Evolutionary conservation across 2,329 filamentous ascomycete species (phyloP).

Genomic region (Colletotrichum sp.): DNA sequence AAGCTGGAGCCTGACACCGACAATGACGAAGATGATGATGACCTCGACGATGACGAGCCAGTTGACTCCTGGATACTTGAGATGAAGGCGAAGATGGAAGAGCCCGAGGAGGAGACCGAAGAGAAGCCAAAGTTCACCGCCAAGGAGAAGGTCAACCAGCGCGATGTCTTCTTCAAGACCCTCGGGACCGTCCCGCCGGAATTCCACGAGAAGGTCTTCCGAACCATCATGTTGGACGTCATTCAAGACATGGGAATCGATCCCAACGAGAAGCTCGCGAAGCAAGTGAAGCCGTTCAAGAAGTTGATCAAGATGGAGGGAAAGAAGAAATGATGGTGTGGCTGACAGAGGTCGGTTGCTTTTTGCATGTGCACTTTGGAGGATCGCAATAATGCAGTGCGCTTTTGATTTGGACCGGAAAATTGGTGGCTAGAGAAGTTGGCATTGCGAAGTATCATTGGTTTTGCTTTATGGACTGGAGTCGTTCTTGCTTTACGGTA

Average conservation of each 20-base stretch:
- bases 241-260: not conserved
- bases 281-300: not conserved
- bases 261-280: not conserved
- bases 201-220: not conserved
- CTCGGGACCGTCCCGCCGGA: not conserved
- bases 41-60: not conserved
- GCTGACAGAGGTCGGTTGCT: not conserved
- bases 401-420: not conserved
- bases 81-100: not conserved
- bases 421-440: not conserved
- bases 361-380: not conserved
- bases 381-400: not conserved
- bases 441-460: not conserved
- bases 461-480: not conserved
- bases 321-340: not conserved
- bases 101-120: not conserved
- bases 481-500: not conserved
- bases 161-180: not conserved
- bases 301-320: not conserved
- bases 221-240: not conserved
- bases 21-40: not conserved
- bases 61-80: not conserved
- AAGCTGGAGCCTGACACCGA: not conserved
- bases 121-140: not conserved
- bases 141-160: not conserved